phyloP scores from a whole-genome alignment of 2,329 filamentous ascomycete genomes.

The Stagonosporopsis vannaccii region DNA sequence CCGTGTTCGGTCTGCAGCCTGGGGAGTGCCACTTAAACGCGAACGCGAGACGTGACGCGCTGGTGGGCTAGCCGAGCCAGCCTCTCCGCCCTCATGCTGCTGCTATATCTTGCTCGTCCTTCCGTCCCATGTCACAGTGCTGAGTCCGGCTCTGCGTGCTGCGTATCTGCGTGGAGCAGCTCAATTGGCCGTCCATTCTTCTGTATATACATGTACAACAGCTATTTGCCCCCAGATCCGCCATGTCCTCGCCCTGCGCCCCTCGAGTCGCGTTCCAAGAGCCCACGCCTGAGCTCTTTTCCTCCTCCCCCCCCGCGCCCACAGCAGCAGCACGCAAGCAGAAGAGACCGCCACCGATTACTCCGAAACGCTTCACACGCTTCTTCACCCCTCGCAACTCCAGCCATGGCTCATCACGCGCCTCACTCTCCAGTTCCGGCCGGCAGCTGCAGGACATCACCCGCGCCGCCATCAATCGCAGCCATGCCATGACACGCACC shows the following conservation, averaged over 20 bases:
- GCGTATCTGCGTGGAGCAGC: slow-evolving; percentile 4
- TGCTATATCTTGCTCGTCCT: slow-evolving; percentile 19
- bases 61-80: slow-evolving; percentile 24
- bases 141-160: slow-evolving; percentile 3
- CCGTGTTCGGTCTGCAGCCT: too few relatives aligned
- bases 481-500: slow-evolving; percentile 33
- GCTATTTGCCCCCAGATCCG: slow-evolving; percentile 6
- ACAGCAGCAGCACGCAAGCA: slow-evolving; percentile 48
- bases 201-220: slow-evolving; percentile 9
- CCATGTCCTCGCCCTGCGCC: slow-evolving; percentile 41
- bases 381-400: slow-evolving; percentile 59
- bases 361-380: slow-evolving; percentile 59
- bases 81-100: slow-evolving; percentile 22
- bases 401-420: slow-evolving; percentile 38
- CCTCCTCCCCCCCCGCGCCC: slow-evolving; percentile 49
- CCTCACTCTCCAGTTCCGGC: slow-evolving; percentile 49
- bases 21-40: slow-evolving; percentile 27
- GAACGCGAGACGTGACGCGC: slow-evolving; percentile 19
- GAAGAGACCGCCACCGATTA: slow-evolving; percentile 58
- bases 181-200: not conserved
- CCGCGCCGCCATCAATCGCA: slow-evolving; percentile 53
- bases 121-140: slow-evolving; percentile 14
- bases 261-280: slow-evolving; percentile 36
- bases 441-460: slow-evolving; percentile 60
- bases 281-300: slow-evolving; percentile 46